phyloP scores from a whole-genome alignment of 352 stramenopile genomes.

The Phytophthora agathidicida region DNA sequence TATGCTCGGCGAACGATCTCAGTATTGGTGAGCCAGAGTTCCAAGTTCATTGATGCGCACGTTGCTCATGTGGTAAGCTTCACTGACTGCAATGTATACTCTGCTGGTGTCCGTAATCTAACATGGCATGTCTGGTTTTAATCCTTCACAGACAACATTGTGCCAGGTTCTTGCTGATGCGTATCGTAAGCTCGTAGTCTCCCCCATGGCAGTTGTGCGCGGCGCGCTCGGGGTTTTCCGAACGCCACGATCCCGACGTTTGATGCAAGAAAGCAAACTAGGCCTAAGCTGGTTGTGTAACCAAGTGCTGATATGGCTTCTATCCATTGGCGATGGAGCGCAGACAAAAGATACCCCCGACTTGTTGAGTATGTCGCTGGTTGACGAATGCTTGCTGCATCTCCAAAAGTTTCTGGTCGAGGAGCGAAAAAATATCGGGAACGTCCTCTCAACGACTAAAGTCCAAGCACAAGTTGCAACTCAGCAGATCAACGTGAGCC shows the following conservation, averaged over 20 bases:
- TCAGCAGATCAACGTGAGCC: slow-evolving; percentile 19
- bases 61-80: slow-evolving; percentile 38
- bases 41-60: slow-evolving; percentile 26
- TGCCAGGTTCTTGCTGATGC: slow-evolving; percentile 24
- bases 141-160: slow-evolving; percentile 22
- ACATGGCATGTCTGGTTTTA: background rate
- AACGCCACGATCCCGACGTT: slow-evolving; percentile 30
- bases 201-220: slow-evolving; percentile 26
- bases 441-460: slow-evolving; percentile 5
- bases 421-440: slow-evolving; percentile 13
- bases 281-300: slow-evolving; percentile 34
- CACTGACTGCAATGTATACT: background rate
- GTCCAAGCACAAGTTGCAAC: slow-evolving; percentile 3
- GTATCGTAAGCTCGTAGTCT: slow-evolving; percentile 26
- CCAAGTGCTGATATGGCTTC: slow-evolving; percentile 28
- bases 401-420: slow-evolving; percentile 29
- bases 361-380: slow-evolving; percentile 1
- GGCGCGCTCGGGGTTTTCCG: slow-evolving; percentile 35
- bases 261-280: slow-evolving; percentile 25
- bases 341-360: background rate
- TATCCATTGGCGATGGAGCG: background rate
- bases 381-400: slow-evolving; percentile 38
- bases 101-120: background rate
- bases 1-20: slow-evolving; percentile 45
- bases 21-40: slow-evolving; percentile 39